A percentile compares a stretch with the other conserved stretches of the same genome.
Evolutionary conservation across 2,329 filamentous ascomycete species (phyloP).

Genomic region (Blastomyces parvus): DNA sequence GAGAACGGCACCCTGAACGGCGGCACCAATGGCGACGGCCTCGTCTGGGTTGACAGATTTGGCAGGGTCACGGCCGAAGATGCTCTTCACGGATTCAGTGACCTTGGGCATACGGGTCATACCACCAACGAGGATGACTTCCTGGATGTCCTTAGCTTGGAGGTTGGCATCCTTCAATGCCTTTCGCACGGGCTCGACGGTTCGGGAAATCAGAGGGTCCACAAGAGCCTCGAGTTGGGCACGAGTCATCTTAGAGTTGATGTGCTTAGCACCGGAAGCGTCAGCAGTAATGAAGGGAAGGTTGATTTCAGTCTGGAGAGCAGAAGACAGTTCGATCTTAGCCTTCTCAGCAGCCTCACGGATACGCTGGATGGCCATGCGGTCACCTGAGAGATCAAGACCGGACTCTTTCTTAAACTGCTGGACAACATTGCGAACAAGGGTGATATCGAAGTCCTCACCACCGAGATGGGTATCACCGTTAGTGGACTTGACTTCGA

Average conservation of each 20-base stretch:
- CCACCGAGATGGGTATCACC: conserved; percentile 97
- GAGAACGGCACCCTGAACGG: conserved; percentile 92
- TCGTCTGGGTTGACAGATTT: conserved; percentile 99
- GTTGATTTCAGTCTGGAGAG: conserved; percentile 93
- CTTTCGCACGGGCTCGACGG: conserved; percentile 89
- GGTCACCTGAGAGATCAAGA: conserved; percentile 81
- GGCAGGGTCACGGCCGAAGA: conserved; percentile 91
- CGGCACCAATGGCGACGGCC: conserved; percentile 94
- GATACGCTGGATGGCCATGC: conserved; percentile 98
- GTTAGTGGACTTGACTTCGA: conserved; percentile 98
- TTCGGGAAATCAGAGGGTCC: conserved; percentile 76
- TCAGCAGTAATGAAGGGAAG: conserved; percentile 98
- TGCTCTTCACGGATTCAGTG: conserved; percentile 85
- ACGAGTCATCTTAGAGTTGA: conserved; percentile 89
- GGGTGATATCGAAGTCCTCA: conserved; percentile 93
- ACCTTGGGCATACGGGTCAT: conserved; percentile 99
- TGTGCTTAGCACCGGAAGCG: conserved; percentile 92
- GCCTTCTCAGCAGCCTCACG: conserved; percentile 98
- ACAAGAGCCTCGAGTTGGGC: conserved; percentile 89
- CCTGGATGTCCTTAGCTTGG: conserved; percentile 86
- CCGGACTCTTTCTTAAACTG: conserved; percentile 95
- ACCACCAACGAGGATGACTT: conserved; percentile 95
- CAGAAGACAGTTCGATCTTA: conserved; percentile 96
- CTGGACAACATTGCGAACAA: conserved; percentile 86
- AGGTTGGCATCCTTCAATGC: conserved; percentile 92